These are phyloP conservation scores for Coemansia sp. DNA, from an alignment of 192 early-diverging fungal genomes.

Conservation along the genomic window DNA sequence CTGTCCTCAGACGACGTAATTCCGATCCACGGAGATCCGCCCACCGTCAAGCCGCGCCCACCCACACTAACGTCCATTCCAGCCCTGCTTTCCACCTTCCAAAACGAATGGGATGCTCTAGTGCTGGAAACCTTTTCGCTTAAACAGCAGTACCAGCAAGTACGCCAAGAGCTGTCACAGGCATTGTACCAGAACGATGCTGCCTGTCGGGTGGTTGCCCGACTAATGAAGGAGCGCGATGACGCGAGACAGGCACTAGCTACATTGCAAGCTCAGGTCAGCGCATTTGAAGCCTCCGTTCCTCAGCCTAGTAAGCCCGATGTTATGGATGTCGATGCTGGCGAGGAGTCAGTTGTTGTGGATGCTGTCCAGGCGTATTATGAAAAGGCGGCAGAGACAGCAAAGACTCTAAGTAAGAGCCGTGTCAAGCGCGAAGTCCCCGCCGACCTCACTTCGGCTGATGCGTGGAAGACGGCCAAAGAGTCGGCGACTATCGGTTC, in stretches of 20 bases:
- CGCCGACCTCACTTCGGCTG: constrained; percentile 65
- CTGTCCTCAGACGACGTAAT: constrained; percentile 50
- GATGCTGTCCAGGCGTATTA: constrained; percentile 33
- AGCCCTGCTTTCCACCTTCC: constrained; percentile 80
- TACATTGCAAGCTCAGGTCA: constrained; percentile 25
- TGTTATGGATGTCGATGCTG: constrained; percentile 42
- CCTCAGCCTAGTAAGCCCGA: not conserved
- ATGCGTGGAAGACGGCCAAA: constrained; percentile 66
- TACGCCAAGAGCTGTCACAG: constrained; percentile 90
- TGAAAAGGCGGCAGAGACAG: constrained; percentile 39
- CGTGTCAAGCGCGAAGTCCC: constrained; percentile 88
- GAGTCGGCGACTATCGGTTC: constrained; percentile 59
- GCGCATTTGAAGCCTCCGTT: not conserved
- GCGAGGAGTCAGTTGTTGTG: not conserved
- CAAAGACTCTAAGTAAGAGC: constrained; percentile 62
- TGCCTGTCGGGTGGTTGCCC: constrained; percentile 91
- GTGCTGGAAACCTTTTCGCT: constrained; percentile 94
- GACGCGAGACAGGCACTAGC: constrained; percentile 70
- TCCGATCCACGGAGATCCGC: constrained; percentile 21
- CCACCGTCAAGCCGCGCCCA: constrained; percentile 77
- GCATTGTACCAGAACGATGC: constrained; percentile 98
- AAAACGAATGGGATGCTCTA: constrained; percentile 97
- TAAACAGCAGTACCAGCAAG: constrained; percentile 89
- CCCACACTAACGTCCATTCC: constrained; percentile 93
- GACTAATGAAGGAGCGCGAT: constrained; percentile 89